phyloP scores from a whole-genome alignment of 2,329 filamentous ascomycete species.

The Botryotinia calthae region DNA sequence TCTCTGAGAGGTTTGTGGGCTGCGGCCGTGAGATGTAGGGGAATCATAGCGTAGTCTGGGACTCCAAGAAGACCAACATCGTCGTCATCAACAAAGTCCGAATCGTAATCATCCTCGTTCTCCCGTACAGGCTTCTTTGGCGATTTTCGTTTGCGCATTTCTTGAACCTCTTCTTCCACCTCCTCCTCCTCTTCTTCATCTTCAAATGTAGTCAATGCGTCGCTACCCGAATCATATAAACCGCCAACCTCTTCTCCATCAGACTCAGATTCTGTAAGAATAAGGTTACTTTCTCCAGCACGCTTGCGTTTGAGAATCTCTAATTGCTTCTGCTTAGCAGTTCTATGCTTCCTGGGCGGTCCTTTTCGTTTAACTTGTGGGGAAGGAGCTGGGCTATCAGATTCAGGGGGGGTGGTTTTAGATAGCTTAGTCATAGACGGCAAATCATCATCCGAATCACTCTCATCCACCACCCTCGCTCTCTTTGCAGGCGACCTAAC shows the following conservation, averaged over 20 bases:
- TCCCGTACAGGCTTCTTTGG: constrained; percentile 17
- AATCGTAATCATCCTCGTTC: constrained; percentile 31
- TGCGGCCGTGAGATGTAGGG: constrained; percentile 66
- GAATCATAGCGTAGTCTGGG: constrained; percentile 51
- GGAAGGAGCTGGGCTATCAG: constrained; percentile 22
- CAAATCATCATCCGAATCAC: constrained; percentile 16
- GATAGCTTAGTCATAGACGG: constrained; percentile 17
- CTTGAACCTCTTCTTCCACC: constrained; percentile 19
- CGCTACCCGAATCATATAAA: constrained; percentile 25
- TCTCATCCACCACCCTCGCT: background rate
- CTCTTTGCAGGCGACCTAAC: constrained; percentile 11
- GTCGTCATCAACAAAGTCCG: constrained; percentile 60
- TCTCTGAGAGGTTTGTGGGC: constrained; percentile 66
- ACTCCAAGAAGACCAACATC: constrained; percentile 57
- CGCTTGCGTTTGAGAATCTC: constrained; percentile 43
- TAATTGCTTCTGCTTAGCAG: constrained; percentile 43
- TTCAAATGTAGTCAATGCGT: constrained; percentile 49
- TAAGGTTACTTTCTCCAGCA: constrained; percentile 42
- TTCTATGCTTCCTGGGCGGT: constrained; percentile 35
- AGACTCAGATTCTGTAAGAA: constrained; percentile 41
- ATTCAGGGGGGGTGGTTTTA: constrained; percentile 21
- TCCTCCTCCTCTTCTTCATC: constrained; percentile 42
- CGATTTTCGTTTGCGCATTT: constrained; percentile 13
- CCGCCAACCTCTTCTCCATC: constrained; percentile 26
- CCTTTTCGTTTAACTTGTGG: constrained; percentile 16